Evolutionary conservation across 192 early-diverging fungal species (phyloP).

Genomic region (Coemansia sp.): DNA sequence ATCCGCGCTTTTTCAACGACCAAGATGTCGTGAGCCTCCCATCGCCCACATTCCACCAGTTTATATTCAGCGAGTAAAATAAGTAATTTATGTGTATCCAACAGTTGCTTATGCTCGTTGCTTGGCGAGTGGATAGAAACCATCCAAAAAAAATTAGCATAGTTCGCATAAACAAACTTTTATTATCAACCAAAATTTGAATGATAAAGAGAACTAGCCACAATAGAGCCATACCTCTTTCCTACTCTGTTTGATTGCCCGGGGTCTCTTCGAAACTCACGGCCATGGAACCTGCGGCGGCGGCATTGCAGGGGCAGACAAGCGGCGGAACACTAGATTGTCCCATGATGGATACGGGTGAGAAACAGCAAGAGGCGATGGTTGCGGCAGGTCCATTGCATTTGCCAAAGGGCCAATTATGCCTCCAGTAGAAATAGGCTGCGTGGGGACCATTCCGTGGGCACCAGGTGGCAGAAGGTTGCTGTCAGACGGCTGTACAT

Average conservation of each 20-base stretch:
- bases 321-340: no score
- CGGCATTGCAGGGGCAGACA: no score
- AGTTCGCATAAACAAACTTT: no score
- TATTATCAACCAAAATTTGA: no score
- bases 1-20: conserved; percentile 40
- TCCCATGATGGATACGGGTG: no score
- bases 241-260: no score
- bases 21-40: conserved; percentile 13
- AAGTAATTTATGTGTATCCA: background rate
- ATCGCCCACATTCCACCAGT: conserved; percentile 26
- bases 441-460: background rate
- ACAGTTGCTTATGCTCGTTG: no score
- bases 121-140: background rate
- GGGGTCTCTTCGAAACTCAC: no score
- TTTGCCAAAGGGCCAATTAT: background rate
- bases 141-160: no score
- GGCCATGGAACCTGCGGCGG: no score
- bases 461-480: background rate
- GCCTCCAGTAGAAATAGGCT: background rate
- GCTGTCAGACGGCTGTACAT: background rate
- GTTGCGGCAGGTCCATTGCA: background rate
- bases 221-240: no score
- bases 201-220: no score
- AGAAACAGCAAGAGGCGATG: background rate
- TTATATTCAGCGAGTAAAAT: conserved; percentile 21